Conservation (phyloP, 148 eudicot genomes). For the Polygonum maritimum region DNA sequence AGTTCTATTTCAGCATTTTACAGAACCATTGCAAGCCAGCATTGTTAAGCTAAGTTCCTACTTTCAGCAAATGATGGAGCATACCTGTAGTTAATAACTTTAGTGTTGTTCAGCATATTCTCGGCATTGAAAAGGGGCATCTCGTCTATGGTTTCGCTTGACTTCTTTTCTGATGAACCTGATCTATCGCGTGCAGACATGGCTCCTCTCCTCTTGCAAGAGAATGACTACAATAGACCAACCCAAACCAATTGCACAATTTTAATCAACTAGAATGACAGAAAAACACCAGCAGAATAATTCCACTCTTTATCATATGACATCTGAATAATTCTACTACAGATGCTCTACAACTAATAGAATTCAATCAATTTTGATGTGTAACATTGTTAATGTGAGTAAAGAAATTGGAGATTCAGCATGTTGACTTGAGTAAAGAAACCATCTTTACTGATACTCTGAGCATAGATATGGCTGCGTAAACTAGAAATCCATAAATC, state of each 20-base stretch:
- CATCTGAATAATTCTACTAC: neutral
- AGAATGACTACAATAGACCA: neutral
- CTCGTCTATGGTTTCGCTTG: slow-evolving; percentile 37
- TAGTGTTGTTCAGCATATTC: slow-evolving; percentile 69
- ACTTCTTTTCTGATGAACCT: slow-evolving; percentile 40
- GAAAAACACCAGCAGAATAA: neutral
- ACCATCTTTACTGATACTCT: neutral
- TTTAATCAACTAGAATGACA: neutral
- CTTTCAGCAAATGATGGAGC: neutral
- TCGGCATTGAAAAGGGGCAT: slow-evolving; percentile 67
- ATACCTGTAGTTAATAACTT: slow-evolving; percentile 72
- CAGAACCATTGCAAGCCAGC: neutral
- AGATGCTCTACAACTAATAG: neutral
- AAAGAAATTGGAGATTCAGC: neutral
- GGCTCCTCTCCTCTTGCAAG: slow-evolving; percentile 11
- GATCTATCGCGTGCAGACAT: slow-evolving; percentile 66
- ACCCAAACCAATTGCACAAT: neutral
- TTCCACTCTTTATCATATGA: neutral
- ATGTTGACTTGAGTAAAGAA: neutral
- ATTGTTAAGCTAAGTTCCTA: neutral
- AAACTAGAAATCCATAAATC: neutral
- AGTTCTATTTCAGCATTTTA: neutral
- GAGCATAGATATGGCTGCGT: neutral
- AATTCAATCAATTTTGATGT: neutral
- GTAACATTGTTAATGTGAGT: neutral